Evolutionary conservation across 163 green algal species (phyloP), one percentile per base, ranked within the genome.

Genomic region (Scenedesmus sp.): DNA sequence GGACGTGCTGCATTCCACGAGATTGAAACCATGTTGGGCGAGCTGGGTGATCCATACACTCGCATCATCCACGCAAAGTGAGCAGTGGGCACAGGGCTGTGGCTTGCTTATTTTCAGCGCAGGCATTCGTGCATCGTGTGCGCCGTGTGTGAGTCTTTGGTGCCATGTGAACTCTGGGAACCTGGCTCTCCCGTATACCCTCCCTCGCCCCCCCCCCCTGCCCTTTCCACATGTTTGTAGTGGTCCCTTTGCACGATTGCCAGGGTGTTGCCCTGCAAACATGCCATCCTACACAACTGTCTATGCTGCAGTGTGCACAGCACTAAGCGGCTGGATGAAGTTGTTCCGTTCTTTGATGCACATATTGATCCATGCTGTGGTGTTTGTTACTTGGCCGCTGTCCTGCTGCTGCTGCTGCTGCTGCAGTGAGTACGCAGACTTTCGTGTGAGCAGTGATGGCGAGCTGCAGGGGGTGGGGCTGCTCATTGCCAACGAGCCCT

Each of bases 381-480:
- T 3, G 12, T 33, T 18, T 43, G 20, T 42, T 5, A 43, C 5
- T 44, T 81, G 9, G 1, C 10, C 33, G 10, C 33, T 35, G 13
- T 46, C 12, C 24, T 44, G 35, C 37, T 81, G 35, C 79, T 40
- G 49, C 46, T 70, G 35, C 44, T 70, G 44, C 24, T 61, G 16
- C 18, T 83, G 72, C 95, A 98, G 96, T 82, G 97, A 99, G 88
- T 99, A 99, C 93, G 86, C 93, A 22, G 86, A 95, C 59, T 99
- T 99, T 92, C 86, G 95, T 12, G 94, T 99, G 3, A 95, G 91
- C 90, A 96, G 92, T 44, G 97, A 99, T 68, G 98, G 98, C 24
- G 95, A 98, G 94, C 94, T 99, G 86, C 95, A 99, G 90, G 98
- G 98, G 9, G 98, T 99, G 44, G 98, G 98, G 44, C 93, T 99